A percentile compares a stretch with the other conserved stretches of the same genome.
Conservation (phyloP, 345 rosid genomes). For the Citrus cavaleriei region DNA sequence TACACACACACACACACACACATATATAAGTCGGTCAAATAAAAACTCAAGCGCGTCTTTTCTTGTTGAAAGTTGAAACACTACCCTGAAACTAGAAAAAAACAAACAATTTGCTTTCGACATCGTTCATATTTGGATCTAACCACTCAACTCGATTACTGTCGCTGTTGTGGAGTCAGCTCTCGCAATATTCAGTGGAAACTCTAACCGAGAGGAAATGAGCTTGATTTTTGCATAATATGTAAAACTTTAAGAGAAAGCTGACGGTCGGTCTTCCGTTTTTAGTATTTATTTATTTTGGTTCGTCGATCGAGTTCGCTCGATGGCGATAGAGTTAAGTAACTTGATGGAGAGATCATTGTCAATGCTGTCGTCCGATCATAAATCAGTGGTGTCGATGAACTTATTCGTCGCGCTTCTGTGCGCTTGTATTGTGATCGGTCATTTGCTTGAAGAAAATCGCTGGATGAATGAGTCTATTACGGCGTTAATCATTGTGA, state of each 20-base stretch:
- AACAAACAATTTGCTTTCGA: neutral
- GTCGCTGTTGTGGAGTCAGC: no score
- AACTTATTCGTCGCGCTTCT: constrained; percentile 87
- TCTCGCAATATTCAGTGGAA: no score
- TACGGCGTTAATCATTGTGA: constrained; percentile 84
- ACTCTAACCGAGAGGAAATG: no score
- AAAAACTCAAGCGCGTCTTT: neutral
- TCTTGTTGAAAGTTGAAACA: no score
- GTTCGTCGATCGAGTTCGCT: neutral
- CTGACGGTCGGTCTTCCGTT: neutral
- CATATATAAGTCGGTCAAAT: no score
- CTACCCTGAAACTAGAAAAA: no score
- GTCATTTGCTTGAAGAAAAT: constrained; percentile 79
- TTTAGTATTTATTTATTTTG: neutral
- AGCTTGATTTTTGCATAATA: neutral
- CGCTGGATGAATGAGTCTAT: constrained; percentile 96
- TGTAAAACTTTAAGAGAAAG: neutral
- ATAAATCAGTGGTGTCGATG: constrained; percentile 75
- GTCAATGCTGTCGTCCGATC: constrained; percentile 47
- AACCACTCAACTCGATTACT: no score
- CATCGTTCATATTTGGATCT: neutral
- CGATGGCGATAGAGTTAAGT: constrained; percentile 38
- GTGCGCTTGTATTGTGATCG: constrained; percentile 77
- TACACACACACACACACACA: fast-evolving
- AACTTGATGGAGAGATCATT: constrained; percentile 31